Percentiles rank a stretch among this genome's conserved stretches.
phyloP scores from a whole-genome alignment of 441 rosid genomes.

The Melianthus villosus region DNA sequence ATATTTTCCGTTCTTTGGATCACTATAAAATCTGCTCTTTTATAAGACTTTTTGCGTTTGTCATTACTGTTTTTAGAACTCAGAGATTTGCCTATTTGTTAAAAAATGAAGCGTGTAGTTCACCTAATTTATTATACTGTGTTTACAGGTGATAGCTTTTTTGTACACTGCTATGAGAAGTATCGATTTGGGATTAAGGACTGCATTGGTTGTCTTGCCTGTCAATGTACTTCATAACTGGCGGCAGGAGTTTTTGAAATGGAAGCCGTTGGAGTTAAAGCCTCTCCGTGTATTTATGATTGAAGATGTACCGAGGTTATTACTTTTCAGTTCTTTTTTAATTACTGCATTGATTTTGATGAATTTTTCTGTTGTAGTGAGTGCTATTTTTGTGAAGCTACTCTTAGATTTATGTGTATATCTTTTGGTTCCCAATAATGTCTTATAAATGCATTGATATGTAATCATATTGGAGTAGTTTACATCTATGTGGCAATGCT shows the following conservation, averaged over 20 bases:
- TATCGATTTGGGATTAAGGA: constrained; percentile 80
- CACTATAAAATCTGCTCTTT: too few relatives aligned
- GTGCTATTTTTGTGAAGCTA: too few relatives aligned
- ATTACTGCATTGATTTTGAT: background rate
- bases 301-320: constrained; percentile 88
- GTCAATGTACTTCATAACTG: constrained; percentile 99
- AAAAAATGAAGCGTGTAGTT: too few relatives aligned
- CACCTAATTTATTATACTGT: constrained; percentile 15
- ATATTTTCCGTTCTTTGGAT: too few relatives aligned
- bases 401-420: too few relatives aligned
- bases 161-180: constrained; percentile 87
- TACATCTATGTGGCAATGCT: too few relatives aligned
- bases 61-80: too few relatives aligned
- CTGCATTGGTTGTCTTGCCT: constrained; percentile 87
- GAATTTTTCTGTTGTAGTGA: background rate
- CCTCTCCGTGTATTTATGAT: constrained; percentile 83
- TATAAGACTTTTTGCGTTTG: too few relatives aligned
- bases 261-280: constrained; percentile 89
- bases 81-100: too few relatives aligned
- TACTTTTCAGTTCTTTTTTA: constrained; percentile 1
- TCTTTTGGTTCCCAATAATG: too few relatives aligned
- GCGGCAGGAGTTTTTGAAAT: constrained; percentile 86
- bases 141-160: constrained; percentile 96
- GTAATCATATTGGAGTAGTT: too few relatives aligned
- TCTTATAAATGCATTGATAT: too few relatives aligned